Percentiles rank a stretch among this genome's conserved stretches.
phyloP scores from a whole-genome alignment of 192 early-diverging fungal species.

The Coemansia sp. region DNA sequence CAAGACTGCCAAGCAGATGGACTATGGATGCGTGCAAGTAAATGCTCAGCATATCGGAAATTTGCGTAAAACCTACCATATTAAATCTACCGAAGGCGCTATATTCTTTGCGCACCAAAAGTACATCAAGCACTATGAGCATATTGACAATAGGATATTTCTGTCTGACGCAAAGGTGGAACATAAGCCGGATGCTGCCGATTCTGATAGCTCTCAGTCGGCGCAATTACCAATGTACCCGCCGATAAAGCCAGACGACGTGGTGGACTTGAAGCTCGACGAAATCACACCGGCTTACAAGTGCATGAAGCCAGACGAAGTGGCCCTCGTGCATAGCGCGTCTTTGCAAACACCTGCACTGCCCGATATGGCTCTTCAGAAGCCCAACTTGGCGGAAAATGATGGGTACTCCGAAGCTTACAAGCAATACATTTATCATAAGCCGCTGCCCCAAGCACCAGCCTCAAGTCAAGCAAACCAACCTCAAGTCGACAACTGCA shows the following conservation, averaged over 20 bases:
- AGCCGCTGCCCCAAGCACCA: constrained; percentile 2
- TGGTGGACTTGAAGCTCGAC: not conserved
- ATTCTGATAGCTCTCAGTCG: not conserved
- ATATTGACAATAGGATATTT: not conserved
- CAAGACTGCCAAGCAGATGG: not conserved
- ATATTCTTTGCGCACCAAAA: not conserved
- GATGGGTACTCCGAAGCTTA: not conserved
- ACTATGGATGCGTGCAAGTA: not conserved
- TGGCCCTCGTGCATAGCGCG: not conserved
- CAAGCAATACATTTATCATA: not conserved
- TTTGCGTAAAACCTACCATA: not conserved
- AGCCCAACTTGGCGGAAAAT: not conserved
- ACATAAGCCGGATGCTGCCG: not conserved
- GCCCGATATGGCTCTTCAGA: not conserved
- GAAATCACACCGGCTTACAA: not conserved
- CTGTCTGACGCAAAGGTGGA: not conserved
- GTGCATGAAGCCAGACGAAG: not conserved
- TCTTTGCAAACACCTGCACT: too few species aligned
- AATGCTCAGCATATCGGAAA: not conserved
- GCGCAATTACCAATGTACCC: not conserved
- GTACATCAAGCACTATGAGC: constrained; percentile 6
- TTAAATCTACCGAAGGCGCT: not conserved
- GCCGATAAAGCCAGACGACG: not conserved
- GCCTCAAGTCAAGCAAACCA: not conserved
- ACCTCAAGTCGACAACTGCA: not conserved